Evolutionary conservation across 2,329 filamentous ascomycete species (phyloP).

Genomic region (Dothideomycetes sp.): DNA sequence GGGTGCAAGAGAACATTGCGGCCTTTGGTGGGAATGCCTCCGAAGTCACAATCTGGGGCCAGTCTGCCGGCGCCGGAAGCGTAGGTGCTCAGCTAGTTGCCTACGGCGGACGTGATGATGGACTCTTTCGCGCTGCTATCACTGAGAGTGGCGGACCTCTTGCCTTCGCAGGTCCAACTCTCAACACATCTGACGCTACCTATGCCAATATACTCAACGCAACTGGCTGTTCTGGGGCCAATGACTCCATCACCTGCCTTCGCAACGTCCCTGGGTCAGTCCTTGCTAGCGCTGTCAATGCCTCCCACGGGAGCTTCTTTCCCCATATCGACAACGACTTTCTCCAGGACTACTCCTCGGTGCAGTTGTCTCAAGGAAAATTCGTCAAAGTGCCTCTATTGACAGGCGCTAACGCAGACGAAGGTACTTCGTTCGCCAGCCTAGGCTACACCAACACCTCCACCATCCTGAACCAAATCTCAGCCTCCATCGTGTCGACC

Average conservation of each 20-base stretch:
- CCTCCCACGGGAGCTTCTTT: slow-evolving; percentile 13
- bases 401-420: slow-evolving; percentile 17
- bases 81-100: slow-evolving; percentile 42
- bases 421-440: slow-evolving; percentile 15
- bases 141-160: slow-evolving; percentile 36
- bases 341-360: slow-evolving; percentile 11
- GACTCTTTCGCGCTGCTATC: slow-evolving; percentile 43
- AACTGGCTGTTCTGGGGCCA: slow-evolving; percentile 12
- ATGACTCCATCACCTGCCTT: slow-evolving; percentile 25
- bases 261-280: slow-evolving; percentile 12
- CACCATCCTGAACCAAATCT: slow-evolving; percentile 13
- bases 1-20: slow-evolving; percentile 16
- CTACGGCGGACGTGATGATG: slow-evolving; percentile 43
- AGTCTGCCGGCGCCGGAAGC: slow-evolving; percentile 26
- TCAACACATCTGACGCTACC: slow-evolving; percentile 11
- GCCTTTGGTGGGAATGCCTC: slow-evolving; percentile 18
- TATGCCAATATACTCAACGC: slow-evolving; percentile 17
- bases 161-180: slow-evolving; percentile 14
- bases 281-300: slow-evolving; percentile 17
- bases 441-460: slow-evolving; percentile 15
- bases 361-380: slow-evolving; percentile 13
- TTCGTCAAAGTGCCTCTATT: slow-evolving; percentile 18
- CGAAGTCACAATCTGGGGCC: slow-evolving; percentile 17
- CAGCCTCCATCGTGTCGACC: no score
- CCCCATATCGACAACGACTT: slow-evolving; percentile 17